Evolutionary conservation across 164 flowering plant species (phyloP), one percentile per base, ranked within the genome.

Genomic region (Magnolia kwangsiensis): DNA sequence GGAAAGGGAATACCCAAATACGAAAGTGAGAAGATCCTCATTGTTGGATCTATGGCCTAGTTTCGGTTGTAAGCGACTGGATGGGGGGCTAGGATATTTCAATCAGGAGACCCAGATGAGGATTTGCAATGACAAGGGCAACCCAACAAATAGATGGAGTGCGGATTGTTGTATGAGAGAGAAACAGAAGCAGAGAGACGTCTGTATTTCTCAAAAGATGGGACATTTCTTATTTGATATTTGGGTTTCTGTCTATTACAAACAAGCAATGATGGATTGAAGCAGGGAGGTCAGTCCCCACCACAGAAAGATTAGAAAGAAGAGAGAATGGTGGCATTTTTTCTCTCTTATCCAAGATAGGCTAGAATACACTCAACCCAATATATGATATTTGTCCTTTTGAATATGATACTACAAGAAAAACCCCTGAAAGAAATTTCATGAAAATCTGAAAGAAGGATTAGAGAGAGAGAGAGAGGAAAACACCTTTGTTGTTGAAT

Each of bases 311-410:
- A 78, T 67, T 82, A 70, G 85, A 83, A 64, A 76, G 64, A n/a
- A 85, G 71, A 74, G 85, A 83, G 78, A 83, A 78, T 71, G 73
- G 80, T 29, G 84, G 83, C 90, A 89, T 86, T 72, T 77, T 67
- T 37, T 63, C 37, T 31, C 37, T 31, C 37, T 31, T 31, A 31
- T 31, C 74, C 10, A n/a, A 72, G 61, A 64, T 69, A 74, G 27
- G 45, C 50, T 65, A 65, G 23, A n/a, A 65, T 1, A 23, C 68
- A 65, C 8, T 65, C 68, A 65, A 65, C 68, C 37, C 68, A 65
- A 27, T 23, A 20, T 31, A 31, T 23, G 67, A 21, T 65, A 13
- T 27, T 27, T 65, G n/a, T 27, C 23, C 20, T 20, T 8, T 14
- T 23, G 63, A 65, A 65, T n/a, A 21, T 23, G 3, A 65, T 9